Base-by-base conservation (phyloP, 2,329 filamentous ascomycete genomes). In the Rachicladosporium sp. region DNA sequence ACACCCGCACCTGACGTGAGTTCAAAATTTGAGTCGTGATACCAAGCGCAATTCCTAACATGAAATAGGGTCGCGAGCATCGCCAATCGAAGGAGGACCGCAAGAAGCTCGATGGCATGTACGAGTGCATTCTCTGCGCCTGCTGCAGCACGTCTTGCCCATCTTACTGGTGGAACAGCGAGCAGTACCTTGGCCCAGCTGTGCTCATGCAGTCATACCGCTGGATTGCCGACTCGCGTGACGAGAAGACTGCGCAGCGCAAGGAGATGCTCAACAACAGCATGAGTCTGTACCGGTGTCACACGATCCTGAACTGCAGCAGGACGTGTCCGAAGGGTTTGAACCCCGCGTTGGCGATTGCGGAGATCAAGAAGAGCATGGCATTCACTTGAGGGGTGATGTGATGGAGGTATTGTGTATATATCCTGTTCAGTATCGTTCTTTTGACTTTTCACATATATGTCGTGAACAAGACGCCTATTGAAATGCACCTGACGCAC, bases 141-240 rank as follows among this genome's bases (percentile, higher is more conserved):
- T 98, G 91, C 80, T 98, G 91, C 79, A 91, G 84, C 51, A 98
- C 91, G 13, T 94, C 89, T 35, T 98, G 91, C 74, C 91, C 91
- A 10, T 95, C 87, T 11, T 98, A 98, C 75, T 98, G 91, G 91
- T 98, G 91, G 91, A 98, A 98, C 73, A 80, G 82, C 53, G 88
- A 96, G 69, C 88, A 96, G 67, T 98, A 98, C 71, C 84, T 98
- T 37, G 91, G 91, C 48, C 91, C 91, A 44, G 91, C 91, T 51
- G 85, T 98, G 46, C 82, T 98, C 38, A 78, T 98, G 51, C 91
- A 98, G 70, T 94, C 87, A 6, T 98, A 96, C 78, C 80, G 89
- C 60, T 98, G 91, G 91, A 74, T 98, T 51, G 82, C 80, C 59
- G 91, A 98, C 64, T 93, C 85, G 33, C 82, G 91, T 66, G 91